Evolutionary conservation across 139 green algal genomes (phyloP).

Genomic region (Chlorella sp.): DNA sequence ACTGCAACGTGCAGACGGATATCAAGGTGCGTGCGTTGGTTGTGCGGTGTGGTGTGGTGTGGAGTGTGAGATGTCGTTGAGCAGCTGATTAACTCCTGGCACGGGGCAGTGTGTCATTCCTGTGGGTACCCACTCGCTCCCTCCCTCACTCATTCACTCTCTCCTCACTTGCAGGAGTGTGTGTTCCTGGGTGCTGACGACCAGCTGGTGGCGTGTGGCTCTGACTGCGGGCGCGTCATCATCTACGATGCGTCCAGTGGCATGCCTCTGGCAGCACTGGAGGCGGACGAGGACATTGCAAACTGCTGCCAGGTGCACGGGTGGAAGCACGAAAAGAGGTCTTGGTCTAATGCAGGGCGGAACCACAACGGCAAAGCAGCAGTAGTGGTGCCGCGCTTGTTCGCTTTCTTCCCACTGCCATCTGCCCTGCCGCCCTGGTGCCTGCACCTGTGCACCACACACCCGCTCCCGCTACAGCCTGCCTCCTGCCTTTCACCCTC

Average conservation of each 20-base stretch:
- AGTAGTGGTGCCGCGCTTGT: background rate
- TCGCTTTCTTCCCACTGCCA: background rate
- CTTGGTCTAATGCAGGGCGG: background rate
- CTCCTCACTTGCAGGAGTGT: slow-evolving; percentile 4
- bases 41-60: no score
- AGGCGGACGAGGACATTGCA: slow-evolving; percentile 72
- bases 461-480: background rate
- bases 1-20: no score
- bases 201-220: slow-evolving; percentile 61
- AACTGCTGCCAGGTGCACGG: slow-evolving; percentile 63
- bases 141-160: no score
- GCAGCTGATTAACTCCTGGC: no score
- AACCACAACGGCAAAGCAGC: background rate
- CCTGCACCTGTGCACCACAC: no score
- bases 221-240: slow-evolving; percentile 73
- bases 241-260: slow-evolving; percentile 61
- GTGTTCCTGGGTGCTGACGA: slow-evolving; percentile 31
- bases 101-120: no score
- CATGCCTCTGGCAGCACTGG: slow-evolving; percentile 29
- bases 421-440: background rate
- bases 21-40: no score
- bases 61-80: no score
- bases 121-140: no score
- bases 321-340: background rate
- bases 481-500: no score